These are phyloP conservation scores for Steccherinum ochraceum DNA, from an alignment of 768 basidiomycete genomes.

Conservation along the genomic window DNA sequence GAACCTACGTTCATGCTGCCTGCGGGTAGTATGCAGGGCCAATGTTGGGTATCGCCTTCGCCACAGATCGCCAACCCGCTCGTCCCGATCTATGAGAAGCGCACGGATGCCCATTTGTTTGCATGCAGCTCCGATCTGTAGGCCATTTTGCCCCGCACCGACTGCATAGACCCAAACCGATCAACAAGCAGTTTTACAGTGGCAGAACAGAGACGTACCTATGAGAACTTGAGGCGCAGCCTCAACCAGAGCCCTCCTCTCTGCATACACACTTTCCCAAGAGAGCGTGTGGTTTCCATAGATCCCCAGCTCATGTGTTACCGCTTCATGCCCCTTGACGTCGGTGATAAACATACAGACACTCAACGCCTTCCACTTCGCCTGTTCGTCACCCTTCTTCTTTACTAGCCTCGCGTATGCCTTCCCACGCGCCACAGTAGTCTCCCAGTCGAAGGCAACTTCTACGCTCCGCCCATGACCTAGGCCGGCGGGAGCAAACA, in stretches of 20 bases:
- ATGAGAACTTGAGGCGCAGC: constrained; percentile 33
- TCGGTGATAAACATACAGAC: constrained; percentile 15
- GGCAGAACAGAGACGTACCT: constrained; percentile 24
- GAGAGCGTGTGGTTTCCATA: constrained; percentile 31
- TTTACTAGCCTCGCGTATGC: constrained; percentile 29
- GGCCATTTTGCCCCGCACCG: constrained; percentile 37
- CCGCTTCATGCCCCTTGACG: constrained; percentile 30
- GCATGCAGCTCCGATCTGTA: constrained; percentile 37
- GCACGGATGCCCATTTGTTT: constrained; percentile 33
- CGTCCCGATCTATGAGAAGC: constrained; percentile 30
- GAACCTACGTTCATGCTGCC: constrained; percentile 11
- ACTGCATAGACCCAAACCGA: constrained; percentile 26
- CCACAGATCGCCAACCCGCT: constrained; percentile 37
- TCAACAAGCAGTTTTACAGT: constrained; percentile 1
- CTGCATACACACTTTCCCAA: constrained; percentile 29
- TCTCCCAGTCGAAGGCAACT: constrained; percentile 30
- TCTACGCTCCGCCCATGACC: constrained; percentile 11
- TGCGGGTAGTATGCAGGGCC: constrained; percentile 30
- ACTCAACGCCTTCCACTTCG: constrained; percentile 29
- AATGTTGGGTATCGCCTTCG: constrained; percentile 36
- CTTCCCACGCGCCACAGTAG: constrained; percentile 23
- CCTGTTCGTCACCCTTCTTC: constrained; percentile 24
- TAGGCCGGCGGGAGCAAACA: too few relatives aligned
- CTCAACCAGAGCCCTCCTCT: constrained; percentile 31
- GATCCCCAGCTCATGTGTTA: constrained; percentile 22